Evolutionary conservation across 495 filamentous ascomycete genomes (phyloP).

Genomic region (Neurospora pannonica): DNA sequence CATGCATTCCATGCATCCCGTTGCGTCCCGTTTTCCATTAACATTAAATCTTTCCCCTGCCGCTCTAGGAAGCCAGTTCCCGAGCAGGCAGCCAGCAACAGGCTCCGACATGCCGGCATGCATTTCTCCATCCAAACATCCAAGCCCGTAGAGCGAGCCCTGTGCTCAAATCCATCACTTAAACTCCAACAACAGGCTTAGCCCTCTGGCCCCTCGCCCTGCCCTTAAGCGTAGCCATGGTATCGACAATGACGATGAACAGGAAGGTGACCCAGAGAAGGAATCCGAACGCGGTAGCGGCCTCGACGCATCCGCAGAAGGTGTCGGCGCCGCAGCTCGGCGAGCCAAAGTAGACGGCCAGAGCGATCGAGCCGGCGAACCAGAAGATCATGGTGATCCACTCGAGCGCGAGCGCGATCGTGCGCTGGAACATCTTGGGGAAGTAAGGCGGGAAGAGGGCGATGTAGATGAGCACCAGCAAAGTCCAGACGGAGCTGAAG

Average conservation of each 20-base stretch:
- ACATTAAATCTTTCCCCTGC: background rate
- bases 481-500: constrained; percentile 63
- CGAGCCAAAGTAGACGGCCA: constrained; percentile 50
- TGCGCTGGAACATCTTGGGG: constrained; percentile 47
- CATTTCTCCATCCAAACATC: background rate
- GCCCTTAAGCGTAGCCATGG: constrained; percentile 8
- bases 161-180: background rate
- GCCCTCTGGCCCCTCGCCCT: background rate
- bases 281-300: constrained; percentile 38
- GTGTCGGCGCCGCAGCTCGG: constrained; percentile 20
- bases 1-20: background rate
- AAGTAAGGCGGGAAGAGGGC: constrained; percentile 51
- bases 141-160: background rate
- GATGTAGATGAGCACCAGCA: constrained; percentile 60
- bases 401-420: constrained; percentile 56
- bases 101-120: background rate
- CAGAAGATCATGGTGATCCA: constrained; percentile 74
- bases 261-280: constrained; percentile 35
- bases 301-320: constrained; percentile 31
- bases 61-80: background rate
- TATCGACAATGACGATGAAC: constrained; percentile 28
- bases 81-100: background rate
- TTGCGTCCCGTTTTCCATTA: background rate
- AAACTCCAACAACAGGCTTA: background rate
- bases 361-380: constrained; percentile 74